Evolutionary conservation across 78 protist genomes (phyloP).

Genomic region (Dictyostelium capitatum): DNA sequence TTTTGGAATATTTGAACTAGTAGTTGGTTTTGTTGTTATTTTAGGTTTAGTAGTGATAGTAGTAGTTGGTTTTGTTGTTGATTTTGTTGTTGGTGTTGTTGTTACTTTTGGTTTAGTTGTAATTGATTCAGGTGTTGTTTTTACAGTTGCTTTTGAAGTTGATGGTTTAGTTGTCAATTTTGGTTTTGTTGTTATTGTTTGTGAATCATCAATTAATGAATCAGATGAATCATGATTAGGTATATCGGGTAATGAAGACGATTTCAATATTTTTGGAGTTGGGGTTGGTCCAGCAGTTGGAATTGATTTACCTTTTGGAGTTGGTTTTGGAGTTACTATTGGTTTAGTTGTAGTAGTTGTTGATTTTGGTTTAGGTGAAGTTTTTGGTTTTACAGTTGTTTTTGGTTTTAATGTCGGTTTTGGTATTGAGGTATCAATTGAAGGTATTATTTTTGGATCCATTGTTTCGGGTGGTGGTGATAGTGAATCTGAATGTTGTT

Average conservation of each 20-base stretch:
- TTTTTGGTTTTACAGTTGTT: neutral
- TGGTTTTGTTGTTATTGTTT: neutral
- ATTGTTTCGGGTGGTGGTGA: conserved; percentile 26
- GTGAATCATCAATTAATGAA: neutral
- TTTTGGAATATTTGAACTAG: neutral
- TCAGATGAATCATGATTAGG: neutral
- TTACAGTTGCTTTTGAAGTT: neutral
- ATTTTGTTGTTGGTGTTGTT: neutral
- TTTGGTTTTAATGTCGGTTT: conserved; percentile 14
- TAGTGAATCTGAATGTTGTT: neutral
- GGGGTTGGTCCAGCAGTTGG: neutral
- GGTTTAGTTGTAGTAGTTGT: neutral
- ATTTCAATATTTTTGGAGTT: neutral
- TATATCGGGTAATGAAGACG: neutral
- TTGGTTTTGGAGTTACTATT: neutral
- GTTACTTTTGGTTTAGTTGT: neutral
- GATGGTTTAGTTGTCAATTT: neutral
- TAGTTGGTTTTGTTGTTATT: neutral
- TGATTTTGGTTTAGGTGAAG: neutral
- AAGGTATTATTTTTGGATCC: conserved; percentile 4
- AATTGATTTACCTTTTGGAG: neutral
- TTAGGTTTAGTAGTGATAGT: neutral
- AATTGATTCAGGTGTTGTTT: neutral
- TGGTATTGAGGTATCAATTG: neutral
- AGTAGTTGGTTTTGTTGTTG: neutral